phyloP scores from a whole-genome alignment of 2,329 filamentous ascomycete species.

The Fusarium aywerte region DNA sequence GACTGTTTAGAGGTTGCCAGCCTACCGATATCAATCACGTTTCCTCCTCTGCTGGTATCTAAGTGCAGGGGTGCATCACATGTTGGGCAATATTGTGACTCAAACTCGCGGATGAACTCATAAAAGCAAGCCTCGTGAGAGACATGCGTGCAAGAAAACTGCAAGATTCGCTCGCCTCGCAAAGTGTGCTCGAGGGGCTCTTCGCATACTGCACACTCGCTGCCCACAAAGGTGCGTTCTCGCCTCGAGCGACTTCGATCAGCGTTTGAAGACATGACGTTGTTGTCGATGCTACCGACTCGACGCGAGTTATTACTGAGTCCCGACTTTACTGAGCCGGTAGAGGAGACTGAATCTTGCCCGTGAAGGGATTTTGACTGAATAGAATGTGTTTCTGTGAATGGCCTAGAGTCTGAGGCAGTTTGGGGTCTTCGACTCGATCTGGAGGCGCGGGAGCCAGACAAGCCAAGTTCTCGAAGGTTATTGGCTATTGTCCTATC shows the following conservation, averaged over 20 bases:
- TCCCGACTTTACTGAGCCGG: constrained; percentile 50
- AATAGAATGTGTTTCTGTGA: constrained; percentile 47
- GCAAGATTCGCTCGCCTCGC: constrained; percentile 90
- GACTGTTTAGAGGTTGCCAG: constrained; percentile 32
- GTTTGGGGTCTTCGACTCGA: constrained; percentile 44
- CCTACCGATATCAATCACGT: constrained; percentile 88
- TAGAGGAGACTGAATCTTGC: constrained; percentile 49
- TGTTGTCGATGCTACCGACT: constrained; percentile 54
- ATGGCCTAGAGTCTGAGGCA: constrained; percentile 42
- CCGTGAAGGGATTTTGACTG: constrained; percentile 44
- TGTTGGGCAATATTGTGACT: constrained; percentile 92
- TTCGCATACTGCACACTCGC: constrained; percentile 94
- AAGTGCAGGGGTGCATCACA: constrained; percentile 92
- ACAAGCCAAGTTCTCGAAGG: constrained; percentile 47
- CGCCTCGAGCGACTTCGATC: constrained; percentile 83
- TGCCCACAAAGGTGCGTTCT: constrained; percentile 94
- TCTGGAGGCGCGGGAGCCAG: constrained; percentile 42
- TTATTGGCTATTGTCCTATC: constrained; percentile 42
- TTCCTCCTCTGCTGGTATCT: constrained; percentile 91
- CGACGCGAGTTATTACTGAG: constrained; percentile 49
- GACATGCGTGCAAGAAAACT: constrained; percentile 97
- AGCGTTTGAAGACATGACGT: constrained; percentile 59
- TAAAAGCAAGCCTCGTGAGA: constrained; percentile 99
- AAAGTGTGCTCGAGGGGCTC: constrained; percentile 96
- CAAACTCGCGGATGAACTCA: constrained; percentile 95